A percentile compares a stretch with the other conserved stretches of the same genome.
Evolutionary conservation across 257 asterid genomes (phyloP).

Genomic region (Apocynum venetum): DNA sequence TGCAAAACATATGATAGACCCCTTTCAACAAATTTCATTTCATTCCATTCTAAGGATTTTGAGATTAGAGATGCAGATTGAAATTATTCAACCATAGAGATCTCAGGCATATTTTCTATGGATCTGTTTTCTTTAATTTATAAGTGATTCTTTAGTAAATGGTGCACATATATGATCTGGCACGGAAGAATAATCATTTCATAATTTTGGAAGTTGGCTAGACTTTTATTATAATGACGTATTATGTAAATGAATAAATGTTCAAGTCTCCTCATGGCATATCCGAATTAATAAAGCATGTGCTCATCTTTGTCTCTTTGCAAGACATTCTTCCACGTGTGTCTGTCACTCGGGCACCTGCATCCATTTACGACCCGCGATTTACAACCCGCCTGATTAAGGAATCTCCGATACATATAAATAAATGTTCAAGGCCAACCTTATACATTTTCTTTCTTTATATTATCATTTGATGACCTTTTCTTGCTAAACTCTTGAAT

Average conservation of each 20-base stretch:
- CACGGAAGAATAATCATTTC: neutral
- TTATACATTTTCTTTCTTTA: neutral
- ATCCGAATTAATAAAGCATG: no score
- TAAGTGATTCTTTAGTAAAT: neutral
- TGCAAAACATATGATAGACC: neutral
- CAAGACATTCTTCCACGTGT: no score
- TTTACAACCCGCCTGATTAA: no score
- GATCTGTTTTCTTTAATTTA: neutral
- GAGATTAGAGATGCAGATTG: no score
- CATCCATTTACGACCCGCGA: no score
- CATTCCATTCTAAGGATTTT: neutral
- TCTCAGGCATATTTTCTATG: neutral
- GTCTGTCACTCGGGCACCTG: no score
- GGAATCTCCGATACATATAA: no score
- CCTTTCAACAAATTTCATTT: neutral
- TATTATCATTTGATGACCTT: neutral
- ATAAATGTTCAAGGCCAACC: neutral
- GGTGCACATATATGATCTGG: neutral
- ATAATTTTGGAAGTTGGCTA: neutral
- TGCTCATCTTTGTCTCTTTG: no score
- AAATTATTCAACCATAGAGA: neutral
- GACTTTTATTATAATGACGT: neutral
- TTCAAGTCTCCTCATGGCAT: no score
- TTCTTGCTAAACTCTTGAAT: neutral
- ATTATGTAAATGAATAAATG: neutral